Evolutionary conservation across 225 moss, liverwort and hornwort species (phyloP), one percentile per base, ranked within the genome.

Genomic region (Lunularia cruciata): DNA sequence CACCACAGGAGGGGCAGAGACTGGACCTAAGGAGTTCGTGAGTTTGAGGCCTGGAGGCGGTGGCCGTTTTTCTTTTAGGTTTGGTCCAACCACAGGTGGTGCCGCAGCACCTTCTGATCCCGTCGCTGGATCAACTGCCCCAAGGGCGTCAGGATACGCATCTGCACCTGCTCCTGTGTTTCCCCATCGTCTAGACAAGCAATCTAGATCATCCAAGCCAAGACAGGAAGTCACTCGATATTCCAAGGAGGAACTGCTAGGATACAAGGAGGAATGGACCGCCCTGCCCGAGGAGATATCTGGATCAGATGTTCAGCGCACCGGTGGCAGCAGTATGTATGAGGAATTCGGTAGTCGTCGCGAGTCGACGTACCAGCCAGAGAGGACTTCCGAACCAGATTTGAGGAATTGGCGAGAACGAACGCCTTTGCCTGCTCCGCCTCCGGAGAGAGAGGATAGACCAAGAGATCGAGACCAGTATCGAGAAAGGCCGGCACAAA

Each of bases 381-480:
- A 82, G 71, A 67, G 81, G 40, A 14, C 74, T 1, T 58, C 70
- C 48, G 81, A 82, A 71, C 81, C 77, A 12, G 81, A 82, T 34
- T 71, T 46, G 30, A 82, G 81, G 74, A 77, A 82, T 68, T 82
- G 81, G 81, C 81, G 81, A 47, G 71, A 61, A 46, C 81, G 81
- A 3, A 75, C 77, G 18, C 81, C 81, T 8, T 26, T 82, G 57
- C 62, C 71, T 20, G 77, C 65, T 22, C 71, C 68, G 57, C 84
- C 83, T 27, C 76, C 78, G 4, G 87, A 86, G 76, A 81, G 83
- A 49, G 86, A 91, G 77, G 81, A 78, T 78, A 63, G 86, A 74
- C 73, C 84, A 56, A 76, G 84, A 77, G 86, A 82, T 56, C 74
- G 75, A 63, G 67, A 73, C 59, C 72, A 76, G 38, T 75, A 77